Evolutionary conservation across 1,284 basidiomycete genomes (phyloP), one percentile per base, ranked within the genome.

Genomic region (Heterobasidion irregulare): DNA sequence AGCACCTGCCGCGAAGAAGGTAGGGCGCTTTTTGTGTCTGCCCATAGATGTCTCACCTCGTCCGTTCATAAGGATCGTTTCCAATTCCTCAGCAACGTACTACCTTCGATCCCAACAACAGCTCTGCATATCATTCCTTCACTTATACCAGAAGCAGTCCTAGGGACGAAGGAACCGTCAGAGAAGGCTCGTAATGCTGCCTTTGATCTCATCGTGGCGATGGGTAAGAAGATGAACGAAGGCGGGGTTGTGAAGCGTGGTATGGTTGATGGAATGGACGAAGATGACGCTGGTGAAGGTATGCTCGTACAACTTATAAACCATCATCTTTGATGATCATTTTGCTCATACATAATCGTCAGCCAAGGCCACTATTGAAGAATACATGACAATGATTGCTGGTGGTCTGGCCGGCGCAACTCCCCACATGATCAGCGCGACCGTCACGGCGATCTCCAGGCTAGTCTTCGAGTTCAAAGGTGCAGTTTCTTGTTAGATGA

Each of bases 401-500:
- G 96, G 94, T 62, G 96, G 97, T 61, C 73, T 99, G 41, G 95
- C 94, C 12, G 95, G 94, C 26, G 86, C 89, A 34, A 93, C 86
- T 3, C 94, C 97, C 0, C 97, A 99, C 70, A 99, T 98, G 94
- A 97, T 99, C 69, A 95, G 93, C 64, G 97, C 97, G 2, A 93
- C 92, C 4, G 86, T 99, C 59, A 98, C 95, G 1, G 92, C 94
- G 0, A 84, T 99, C 48, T 94, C 95, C 1, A 82, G 97, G 32
- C 77, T 99, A 8, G 78, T 98, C 6, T 99, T 98, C 71, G 97
- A 99, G 72, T 99, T 97, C 76, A 93, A 91, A 78, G 84, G 93
- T 93, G 50, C 9, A 2, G 9, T 8, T 41, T 35, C 47, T 47
- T 47, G 50, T 41, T 59, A 41, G 13, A 8, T 16, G 10, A 18